Evolutionary conservation across 225 moss, liverwort and hornwort species (phyloP).

Genomic region (Rhytidiadelphus loreus): DNA sequence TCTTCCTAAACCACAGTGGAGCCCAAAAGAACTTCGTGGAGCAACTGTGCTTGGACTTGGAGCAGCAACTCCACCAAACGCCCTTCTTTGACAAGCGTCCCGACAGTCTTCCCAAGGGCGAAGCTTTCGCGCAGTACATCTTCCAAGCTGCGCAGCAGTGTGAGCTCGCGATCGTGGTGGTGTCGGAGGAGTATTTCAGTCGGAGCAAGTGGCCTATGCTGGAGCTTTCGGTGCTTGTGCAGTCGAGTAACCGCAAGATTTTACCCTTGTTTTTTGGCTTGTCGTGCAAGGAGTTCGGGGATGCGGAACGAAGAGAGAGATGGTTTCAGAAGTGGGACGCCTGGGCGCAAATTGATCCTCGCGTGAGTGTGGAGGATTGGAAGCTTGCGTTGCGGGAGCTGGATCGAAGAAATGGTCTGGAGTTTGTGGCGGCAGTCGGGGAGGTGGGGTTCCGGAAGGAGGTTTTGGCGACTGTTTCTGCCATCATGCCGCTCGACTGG

Average conservation of each 20-base stretch:
- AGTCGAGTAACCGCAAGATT: background rate
- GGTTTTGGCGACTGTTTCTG: background rate
- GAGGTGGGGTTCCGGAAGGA: background rate
- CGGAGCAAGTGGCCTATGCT: constrained; percentile 5
- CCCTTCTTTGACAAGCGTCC: constrained; percentile 11
- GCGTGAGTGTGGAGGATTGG: background rate
- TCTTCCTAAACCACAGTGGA: constrained; percentile 7
- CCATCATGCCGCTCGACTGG: background rate
- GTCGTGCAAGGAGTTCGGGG: background rate
- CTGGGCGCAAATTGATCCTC: background rate
- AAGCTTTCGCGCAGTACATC: background rate
- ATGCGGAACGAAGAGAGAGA: background rate
- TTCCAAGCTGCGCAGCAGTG: background rate
- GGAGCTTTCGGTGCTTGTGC: background rate
- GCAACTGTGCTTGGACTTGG: background rate
- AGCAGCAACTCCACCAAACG: background rate
- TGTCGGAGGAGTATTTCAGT: constrained; percentile 7
- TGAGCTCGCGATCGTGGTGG: background rate
- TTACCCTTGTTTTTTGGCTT: background rate
- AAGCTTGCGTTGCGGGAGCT: background rate
- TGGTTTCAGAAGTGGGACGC: background rate
- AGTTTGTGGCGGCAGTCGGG: background rate
- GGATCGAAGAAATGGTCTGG: background rate
- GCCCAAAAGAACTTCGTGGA: background rate
- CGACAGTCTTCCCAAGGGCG: background rate